Percentiles rank a stretch among this genome's conserved stretches.
Conservation (phyloP, 345 rosid species). For the Gossypium rotundifolium region DNA sequence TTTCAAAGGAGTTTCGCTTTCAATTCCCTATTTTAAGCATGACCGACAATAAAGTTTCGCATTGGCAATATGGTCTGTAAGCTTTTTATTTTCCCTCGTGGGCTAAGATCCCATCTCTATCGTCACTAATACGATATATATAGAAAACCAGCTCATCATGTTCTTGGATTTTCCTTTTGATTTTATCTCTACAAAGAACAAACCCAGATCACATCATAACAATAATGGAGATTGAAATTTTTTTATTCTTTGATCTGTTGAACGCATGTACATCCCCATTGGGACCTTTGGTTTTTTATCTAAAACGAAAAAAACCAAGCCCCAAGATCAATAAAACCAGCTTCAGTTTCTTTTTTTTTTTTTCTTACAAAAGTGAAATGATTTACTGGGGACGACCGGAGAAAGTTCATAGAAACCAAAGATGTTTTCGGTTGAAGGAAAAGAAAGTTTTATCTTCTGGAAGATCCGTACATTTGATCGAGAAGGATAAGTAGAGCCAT, state of each 20-base stretch:
- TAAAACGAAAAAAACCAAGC: conserved; percentile 20
- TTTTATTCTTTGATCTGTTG: not conserved
- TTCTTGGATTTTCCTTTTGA: not conserved
- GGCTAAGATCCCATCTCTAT: not conserved
- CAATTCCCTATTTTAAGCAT: not conserved
- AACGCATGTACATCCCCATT: conserved; percentile 6
- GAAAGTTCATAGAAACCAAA: not conserved
- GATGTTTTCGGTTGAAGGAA: too few relatives aligned
- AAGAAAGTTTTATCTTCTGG: conserved; percentile 16
- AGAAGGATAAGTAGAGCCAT: conserved; percentile 85
- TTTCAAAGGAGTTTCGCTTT: not conserved
- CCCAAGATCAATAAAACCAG: not conserved
- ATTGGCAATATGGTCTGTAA: not conserved
- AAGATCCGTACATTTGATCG: conserved; percentile 83
- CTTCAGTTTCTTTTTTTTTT: not conserved
- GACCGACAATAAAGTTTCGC: not conserved
- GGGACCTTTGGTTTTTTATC: conserved; percentile 9
- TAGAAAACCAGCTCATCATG: not conserved
- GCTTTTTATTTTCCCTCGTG: not conserved
- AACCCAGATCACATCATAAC: not conserved
- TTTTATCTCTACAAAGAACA: not conserved
- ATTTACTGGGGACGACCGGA: not conserved
- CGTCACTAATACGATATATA: not conserved
- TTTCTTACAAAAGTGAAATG: not conserved
- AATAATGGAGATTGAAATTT: not conserved